Base-by-base conservation (phyloP, 2,329 filamentous ascomycete species). In the Immersiporthe knoxdaviesiana region DNA sequence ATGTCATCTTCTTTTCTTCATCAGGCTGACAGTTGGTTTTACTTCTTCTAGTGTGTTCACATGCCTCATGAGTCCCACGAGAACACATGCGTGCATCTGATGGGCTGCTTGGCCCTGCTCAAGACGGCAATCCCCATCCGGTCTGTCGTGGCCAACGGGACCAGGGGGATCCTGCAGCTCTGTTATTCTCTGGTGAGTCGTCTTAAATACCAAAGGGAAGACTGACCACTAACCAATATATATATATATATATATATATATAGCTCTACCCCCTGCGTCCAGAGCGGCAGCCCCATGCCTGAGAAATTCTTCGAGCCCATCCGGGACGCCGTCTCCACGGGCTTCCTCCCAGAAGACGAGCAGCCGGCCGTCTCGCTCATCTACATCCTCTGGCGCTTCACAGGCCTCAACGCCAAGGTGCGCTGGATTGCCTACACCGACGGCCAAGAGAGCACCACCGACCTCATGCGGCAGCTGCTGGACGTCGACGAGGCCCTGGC, bases 81-180 rank as follows among this genome's bases (percentile, higher is more conserved):
- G 21, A 82, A 83, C 27, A 88, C 87, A 71, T 84, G 83, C 65
- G 84, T 84, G 7, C 88, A 91, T 75, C 83, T 90, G 60, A 81
- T 85, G 73, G 88, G 88, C 1, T 88, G 87, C 2, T 82, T 86
- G 59, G 87, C 88, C 14, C 77, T 91, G n/a, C 78, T 90, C 24
- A 83, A 83, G 68, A 81, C 78, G 59, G 81, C 81, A 68, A 74
- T 83, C 6, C 83, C 83, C 1, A 74, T 81, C 47, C 76, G 77
- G 2, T 72, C 78, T 11, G 74, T 77, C 0, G 77, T 80, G 0
- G 77, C 81, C 30, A 80, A 82, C 62, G 84, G 85, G 5, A 80
- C 87, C 70, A 81, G 84, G 44, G 82, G 84, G 6, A 82, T 89
- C 66, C 73, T 88, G 18, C 85, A 88, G 71, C 77, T 89, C 47